Base-by-base conservation (phyloP, 2,329 filamentous ascomycete genomes). In the Westerdykella ornata region DNA sequence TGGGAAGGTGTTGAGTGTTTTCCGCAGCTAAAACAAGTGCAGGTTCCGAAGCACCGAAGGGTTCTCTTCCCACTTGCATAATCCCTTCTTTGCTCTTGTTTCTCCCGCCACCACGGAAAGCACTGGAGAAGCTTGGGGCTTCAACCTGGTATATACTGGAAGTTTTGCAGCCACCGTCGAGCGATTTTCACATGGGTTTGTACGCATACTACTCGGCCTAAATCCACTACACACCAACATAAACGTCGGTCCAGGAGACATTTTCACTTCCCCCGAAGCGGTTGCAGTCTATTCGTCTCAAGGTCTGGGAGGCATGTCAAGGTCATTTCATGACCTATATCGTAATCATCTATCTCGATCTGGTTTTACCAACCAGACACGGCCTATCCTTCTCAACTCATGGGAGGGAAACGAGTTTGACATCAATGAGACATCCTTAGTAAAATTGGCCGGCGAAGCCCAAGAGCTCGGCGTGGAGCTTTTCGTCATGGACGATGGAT, bases 401-500 rank as follows among this genome's bases (percentile, higher is more conserved):
- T 84, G 80, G 80, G 80, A 84, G 54, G 80, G 78, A 0, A 65
- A 82, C 0, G 69, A 70, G 12, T 81, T 80, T 49, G 61, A 80
- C 47, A 77, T 73, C 57, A 78, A 82, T 49, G 66, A 77, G 37
- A 73, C 67, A 12, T 74, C 70, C 0, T 72, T 83, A 22, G 72
- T 77, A 20, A 65, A 68, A 0, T 67, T 83, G 0, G 79, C 79
- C 0, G 53, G 73, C 31, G 71, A 78, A 47, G 72, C 79, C 0
- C 77, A 79, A 0, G 69, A 71, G 2, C 67, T 83, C 1, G 80
- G 80, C 1, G 71, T 77, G n/a, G 73, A 75, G 47, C 70, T 84
- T 0, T 79, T 84, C 34, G 80, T 83, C 0, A 72, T 80, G 35
- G 80, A 84, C 33, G 80, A 84, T 43, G 80, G 80, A 3, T 84